Base-by-base conservation (phyloP, 2,329 filamentous ascomycete species). In the Venturia nashicola region DNA sequence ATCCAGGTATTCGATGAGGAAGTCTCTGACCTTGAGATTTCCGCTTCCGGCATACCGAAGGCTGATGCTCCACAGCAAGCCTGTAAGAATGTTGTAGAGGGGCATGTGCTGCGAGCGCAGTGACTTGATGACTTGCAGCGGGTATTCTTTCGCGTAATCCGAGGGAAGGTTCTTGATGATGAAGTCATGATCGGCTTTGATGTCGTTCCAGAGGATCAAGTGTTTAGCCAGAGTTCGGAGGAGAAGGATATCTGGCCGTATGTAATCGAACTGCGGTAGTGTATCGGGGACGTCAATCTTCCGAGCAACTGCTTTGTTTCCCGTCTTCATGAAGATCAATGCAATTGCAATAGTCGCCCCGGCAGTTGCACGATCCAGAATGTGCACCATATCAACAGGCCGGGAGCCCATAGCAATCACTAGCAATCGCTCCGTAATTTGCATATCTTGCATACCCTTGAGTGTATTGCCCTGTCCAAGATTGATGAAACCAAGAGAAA, bases 251-350 rank as follows among this genome's bases (percentile, higher is more conserved):
- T 99, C 94, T 0, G 94, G 94, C 2, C 94, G 86, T 20, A 97
- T 88, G 72, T 97, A 97, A 72, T 97, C 94, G 72, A 96, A 97
- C 68, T 97, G 92, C 42, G 94, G 82, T 34, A 89, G 78, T 0
- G 94, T 95, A 68, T 96, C 89, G 0, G 95, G 95, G 0, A 97
- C 86, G 72, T 97, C 91, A 62, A 99, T 87, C 77, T 97, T 97
- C 64, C 87, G 85, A 3, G 94, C 94, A 23, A 99, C 83, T 18
- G 89, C 86, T 65, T 85, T 82, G 71, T 99, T 90, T 67, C 95
- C 90, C 0, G 93, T 94, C 75, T 97, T 97, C 90, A 99, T 94
- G 74, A 93, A 99, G 40, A 99, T 93, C 63, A 99, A 82, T 1
- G 91, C 85, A 65, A 97, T 82, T 0, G 94, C 93, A 70, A 97